phyloP scores from a whole-genome alignment of 306 rosid species.

The Trifolium fragiferum region DNA sequence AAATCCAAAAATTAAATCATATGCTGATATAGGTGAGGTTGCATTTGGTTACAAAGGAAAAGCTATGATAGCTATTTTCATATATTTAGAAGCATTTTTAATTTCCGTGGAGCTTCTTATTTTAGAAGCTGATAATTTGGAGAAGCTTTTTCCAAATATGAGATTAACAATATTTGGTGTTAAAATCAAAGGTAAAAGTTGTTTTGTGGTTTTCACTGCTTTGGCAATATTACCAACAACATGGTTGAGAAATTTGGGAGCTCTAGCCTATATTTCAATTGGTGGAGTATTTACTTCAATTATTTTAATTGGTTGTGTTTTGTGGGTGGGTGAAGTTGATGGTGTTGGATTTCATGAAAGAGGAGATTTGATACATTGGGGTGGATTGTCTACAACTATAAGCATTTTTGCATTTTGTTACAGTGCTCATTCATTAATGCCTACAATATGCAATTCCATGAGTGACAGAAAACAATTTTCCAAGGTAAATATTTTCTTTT shows the following conservation, averaged over 20 bases:
- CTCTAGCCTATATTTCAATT: conserved; percentile 62
- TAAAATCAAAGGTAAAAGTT: conserved; percentile 46
- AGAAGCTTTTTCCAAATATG: conserved; percentile 57
- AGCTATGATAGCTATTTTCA: conserved; percentile 49
- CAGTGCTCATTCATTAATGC: conserved; percentile 72
- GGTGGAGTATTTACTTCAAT: conserved; percentile 73
- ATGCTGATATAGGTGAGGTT: conserved; percentile 65
- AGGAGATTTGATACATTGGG: conserved; percentile 35
- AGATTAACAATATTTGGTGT: conserved; percentile 15
- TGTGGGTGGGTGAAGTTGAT: conserved; percentile 63
- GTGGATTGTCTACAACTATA: conserved; percentile 52
- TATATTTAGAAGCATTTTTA: conserved; percentile 57
- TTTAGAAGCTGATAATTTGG: conserved; percentile 74
- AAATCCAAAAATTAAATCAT: conserved; percentile 48
- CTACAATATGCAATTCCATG: conserved; percentile 69
- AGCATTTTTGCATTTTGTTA: conserved; percentile 67
- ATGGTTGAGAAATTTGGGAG: conserved; percentile 62
- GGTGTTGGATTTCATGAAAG: conserved; percentile 61
- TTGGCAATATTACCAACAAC: conserved; percentile 70
- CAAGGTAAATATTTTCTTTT: conserved; percentile 45
- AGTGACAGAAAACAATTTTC: conserved; percentile 56
- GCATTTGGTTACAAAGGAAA: conserved; percentile 73
- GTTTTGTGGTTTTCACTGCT: conserved; percentile 58
- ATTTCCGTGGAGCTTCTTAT: conserved; percentile 66
- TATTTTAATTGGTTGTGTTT: conserved; percentile 50